A percentile compares a stretch with the other conserved stretches of the same genome.
Evolutionary conservation across 2,329 filamentous ascomycete species (phyloP).

Genomic region (Fusarium kyushuense): DNA sequence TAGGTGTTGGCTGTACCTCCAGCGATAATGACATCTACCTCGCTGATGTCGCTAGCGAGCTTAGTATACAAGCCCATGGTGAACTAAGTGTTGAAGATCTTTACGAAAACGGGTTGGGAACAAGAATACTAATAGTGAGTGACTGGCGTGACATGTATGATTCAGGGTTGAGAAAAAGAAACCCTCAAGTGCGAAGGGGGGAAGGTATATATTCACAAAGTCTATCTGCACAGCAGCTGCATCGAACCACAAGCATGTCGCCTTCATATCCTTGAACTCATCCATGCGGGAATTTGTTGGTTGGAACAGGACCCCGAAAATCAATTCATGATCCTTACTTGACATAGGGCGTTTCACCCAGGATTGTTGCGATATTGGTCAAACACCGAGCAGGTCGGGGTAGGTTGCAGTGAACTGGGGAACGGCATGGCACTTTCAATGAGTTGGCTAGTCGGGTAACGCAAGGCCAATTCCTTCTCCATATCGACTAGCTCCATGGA

Average conservation of each 20-base stretch:
- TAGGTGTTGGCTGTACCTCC: constrained; percentile 22
- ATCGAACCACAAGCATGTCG: constrained; percentile 1
- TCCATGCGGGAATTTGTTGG: background rate
- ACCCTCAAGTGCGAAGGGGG: background rate
- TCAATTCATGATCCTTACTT: background rate
- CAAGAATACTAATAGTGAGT: background rate
- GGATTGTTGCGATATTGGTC: constrained; percentile 6
- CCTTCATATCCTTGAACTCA: background rate
- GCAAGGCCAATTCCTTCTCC: background rate
- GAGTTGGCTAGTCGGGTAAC: background rate
- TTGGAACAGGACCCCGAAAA: constrained; percentile 1
- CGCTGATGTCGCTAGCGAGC: constrained; percentile 36
- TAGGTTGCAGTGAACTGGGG: constrained; percentile 12
- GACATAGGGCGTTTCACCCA: constrained; percentile 14
- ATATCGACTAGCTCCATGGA: constrained; percentile 9
- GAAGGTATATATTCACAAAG: constrained; percentile 23
- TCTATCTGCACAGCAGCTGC: background rate
- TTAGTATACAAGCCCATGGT: constrained; percentile 40
- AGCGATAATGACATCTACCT: constrained; percentile 41
- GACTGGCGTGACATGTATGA: constrained; percentile 6
- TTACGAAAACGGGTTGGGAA: background rate
- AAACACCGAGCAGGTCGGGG: constrained; percentile 13
- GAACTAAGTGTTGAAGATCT: constrained; percentile 2
- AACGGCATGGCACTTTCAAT: background rate
- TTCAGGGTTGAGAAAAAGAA: background rate